A percentile compares a stretch with the other conserved stretches of the same genome.
phyloP scores from a whole-genome alignment of 805 yeast genomes.

The Blastobotrys parvus region DNA sequence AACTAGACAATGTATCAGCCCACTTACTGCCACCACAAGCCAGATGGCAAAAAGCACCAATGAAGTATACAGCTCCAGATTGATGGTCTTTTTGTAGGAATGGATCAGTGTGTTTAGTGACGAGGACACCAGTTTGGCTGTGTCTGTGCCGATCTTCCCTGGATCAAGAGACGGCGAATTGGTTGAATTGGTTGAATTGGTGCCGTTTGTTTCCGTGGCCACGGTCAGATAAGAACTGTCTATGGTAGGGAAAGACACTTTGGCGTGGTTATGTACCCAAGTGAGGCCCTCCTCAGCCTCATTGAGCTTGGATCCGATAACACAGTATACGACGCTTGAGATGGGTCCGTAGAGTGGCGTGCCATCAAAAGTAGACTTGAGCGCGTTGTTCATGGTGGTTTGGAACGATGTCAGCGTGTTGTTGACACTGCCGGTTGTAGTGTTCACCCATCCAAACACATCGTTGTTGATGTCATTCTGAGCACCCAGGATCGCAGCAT shows the following conservation, averaged over 20 bases:
- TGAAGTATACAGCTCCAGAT: constrained; percentile 11
- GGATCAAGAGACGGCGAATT: background rate
- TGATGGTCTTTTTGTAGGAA: constrained; percentile 6
- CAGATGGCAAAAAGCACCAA: constrained; percentile 6
- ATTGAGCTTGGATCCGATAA: constrained; percentile 63
- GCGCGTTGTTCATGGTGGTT: constrained; percentile 46
- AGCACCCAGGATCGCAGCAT: constrained; percentile 40
- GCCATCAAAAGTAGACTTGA: constrained; percentile 53
- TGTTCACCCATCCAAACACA: constrained; percentile 57
- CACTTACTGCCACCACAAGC: constrained; percentile 9
- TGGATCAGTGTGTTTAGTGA: constrained; percentile 6
- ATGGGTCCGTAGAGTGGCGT: constrained; percentile 62
- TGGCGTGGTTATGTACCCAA: constrained; percentile 66
- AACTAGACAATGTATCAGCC: constrained; percentile 6
- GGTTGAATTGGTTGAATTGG: background rate
- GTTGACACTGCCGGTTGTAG: constrained; percentile 51
- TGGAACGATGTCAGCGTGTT: constrained; percentile 51
- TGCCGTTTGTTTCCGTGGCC: no score
- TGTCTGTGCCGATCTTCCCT: background rate
- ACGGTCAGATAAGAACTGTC: constrained; percentile 27
- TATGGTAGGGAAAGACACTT: constrained; percentile 49
- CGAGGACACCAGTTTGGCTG: constrained; percentile 1
- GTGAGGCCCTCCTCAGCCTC: constrained; percentile 61
- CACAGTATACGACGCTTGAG: constrained; percentile 64
- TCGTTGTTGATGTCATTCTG: constrained; percentile 51